Percentiles rank a stretch among this genome's conserved stretches.
These are phyloP conservation scores for Diaporthe eres DNA, from an alignment of 2,329 filamentous ascomycete genomes.

Conservation along the genomic window DNA sequence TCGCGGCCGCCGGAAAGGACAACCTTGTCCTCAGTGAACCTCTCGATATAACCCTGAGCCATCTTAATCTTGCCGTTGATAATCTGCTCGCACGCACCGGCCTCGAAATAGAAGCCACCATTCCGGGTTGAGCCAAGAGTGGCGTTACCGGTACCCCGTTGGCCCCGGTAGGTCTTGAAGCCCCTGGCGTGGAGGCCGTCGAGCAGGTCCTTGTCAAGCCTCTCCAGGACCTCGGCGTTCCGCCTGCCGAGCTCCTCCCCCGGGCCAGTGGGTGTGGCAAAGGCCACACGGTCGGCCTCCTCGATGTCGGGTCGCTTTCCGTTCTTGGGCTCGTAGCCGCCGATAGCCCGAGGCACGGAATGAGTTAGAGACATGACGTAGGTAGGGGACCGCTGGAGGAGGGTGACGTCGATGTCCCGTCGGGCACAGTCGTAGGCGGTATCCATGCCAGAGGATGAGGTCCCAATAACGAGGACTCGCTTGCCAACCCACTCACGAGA, in stretches of 20 bases:
- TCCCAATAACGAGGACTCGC: slow-evolving; percentile 77
- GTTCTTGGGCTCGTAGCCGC: slow-evolving; percentile 3
- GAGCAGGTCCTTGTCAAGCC: slow-evolving; percentile 60
- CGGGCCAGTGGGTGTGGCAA: slow-evolving; percentile 78
- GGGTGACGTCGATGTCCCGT: slow-evolving; percentile 72
- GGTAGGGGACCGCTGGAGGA: slow-evolving; percentile 77
- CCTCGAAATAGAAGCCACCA: slow-evolving; percentile 58
- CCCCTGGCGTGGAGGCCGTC: slow-evolving; percentile 57
- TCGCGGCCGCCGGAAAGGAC: slow-evolving; percentile 58
- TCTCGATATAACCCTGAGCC: slow-evolving; percentile 62
- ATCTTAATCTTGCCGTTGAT: slow-evolving; percentile 56
- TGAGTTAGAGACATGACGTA: slow-evolving; percentile 66
- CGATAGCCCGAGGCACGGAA: neutral
- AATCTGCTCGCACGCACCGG: slow-evolving; percentile 48
- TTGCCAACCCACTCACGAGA: slow-evolving; percentile 73
- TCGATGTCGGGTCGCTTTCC: slow-evolving; percentile 70
- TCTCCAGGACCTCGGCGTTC: slow-evolving; percentile 60
- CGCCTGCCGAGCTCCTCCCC: slow-evolving; percentile 76
- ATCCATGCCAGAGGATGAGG: slow-evolving; percentile 78
- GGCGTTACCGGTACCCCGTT: slow-evolving; percentile 75
- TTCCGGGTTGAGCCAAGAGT: slow-evolving; percentile 72
- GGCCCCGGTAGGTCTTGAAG: slow-evolving; percentile 62
- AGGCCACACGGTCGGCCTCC: slow-evolving; percentile 73
- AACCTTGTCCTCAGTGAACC: slow-evolving; percentile 59
- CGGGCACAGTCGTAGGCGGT: slow-evolving; percentile 72